Conservation (phyloP, 441 rosid species). For the Croton setiger region DNA sequence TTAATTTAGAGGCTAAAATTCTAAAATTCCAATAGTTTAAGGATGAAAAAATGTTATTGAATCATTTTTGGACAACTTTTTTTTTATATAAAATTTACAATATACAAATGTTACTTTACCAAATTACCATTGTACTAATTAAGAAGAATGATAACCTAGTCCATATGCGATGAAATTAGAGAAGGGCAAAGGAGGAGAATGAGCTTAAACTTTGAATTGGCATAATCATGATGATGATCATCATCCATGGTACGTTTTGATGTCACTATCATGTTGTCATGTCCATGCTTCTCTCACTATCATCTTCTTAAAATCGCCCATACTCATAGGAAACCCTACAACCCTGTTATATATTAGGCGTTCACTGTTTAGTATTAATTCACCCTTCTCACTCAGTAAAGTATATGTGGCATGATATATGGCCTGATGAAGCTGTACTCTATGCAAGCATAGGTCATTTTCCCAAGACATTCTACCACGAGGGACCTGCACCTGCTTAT, state of each 20-base stretch:
- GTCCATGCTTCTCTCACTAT: conserved; percentile 27
- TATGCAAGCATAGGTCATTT: background rate
- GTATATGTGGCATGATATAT: background rate
- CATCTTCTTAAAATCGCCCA: conserved; percentile 14
- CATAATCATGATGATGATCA: conserved; percentile 8
- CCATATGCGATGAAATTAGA: conserved; percentile 13
- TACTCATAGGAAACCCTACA: conserved; percentile 34
- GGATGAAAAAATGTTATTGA: no score
- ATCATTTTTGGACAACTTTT: no score
- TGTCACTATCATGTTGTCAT: conserved; percentile 55
- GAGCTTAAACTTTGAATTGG: conserved; percentile 5
- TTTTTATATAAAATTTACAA: no score
- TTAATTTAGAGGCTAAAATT: no score
- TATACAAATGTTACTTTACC: conserved; percentile 31
- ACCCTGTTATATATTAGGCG: conserved; percentile 14
- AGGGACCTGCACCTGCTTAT: conserved; percentile 1
- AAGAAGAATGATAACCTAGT: conserved; percentile 36
- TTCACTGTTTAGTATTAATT: conserved; percentile 6
- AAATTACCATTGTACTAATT: conserved; percentile 32
- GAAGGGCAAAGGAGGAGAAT: conserved; percentile 12
- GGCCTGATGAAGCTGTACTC: background rate
- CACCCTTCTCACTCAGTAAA: background rate
- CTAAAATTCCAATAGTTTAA: no score
- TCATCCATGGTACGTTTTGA: conserved; percentile 10
- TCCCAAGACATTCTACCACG: conserved; percentile 8